Percentiles rank a stretch among this genome's conserved stretches.
phyloP scores from a whole-genome alignment of 2,329 filamentous ascomycete species.

The Pseudocercospora macadamiae region DNA sequence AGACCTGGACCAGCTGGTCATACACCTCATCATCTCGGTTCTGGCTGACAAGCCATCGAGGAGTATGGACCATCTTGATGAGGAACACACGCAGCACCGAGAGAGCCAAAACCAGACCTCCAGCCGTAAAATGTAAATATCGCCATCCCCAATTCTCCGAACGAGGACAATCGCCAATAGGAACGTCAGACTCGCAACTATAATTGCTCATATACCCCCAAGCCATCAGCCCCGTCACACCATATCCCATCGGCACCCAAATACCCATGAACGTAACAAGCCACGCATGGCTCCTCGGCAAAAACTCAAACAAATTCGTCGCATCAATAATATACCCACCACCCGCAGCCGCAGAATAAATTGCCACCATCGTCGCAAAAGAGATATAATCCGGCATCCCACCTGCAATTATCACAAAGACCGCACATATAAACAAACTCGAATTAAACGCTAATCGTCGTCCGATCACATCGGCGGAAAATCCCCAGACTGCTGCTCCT shows the following conservation, averaged over 20 bases:
- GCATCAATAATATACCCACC: constrained; percentile 36
- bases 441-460: constrained; percentile 29
- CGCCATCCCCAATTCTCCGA: constrained; percentile 34
- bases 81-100: constrained; percentile 26
- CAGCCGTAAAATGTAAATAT: constrained; percentile 31
- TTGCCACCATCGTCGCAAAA: constrained; percentile 27
- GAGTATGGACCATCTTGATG: constrained; percentile 32
- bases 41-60: constrained; percentile 30
- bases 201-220: constrained; percentile 45
- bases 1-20: constrained; percentile 24
- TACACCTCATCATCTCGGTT: constrained; percentile 31
- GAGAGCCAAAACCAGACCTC: constrained; percentile 28
- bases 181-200: constrained; percentile 9
- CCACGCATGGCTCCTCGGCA: constrained; percentile 28
- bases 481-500: constrained; percentile 40
- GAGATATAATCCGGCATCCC: constrained; percentile 33
- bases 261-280: constrained; percentile 32
- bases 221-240: constrained; percentile 34
- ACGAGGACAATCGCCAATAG: neutral
- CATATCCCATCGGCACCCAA: constrained; percentile 33
- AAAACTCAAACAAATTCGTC: constrained; percentile 34
- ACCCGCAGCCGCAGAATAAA: constrained; percentile 33
- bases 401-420: constrained; percentile 33
- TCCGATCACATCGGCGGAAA: constrained; percentile 25
- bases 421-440: constrained; percentile 30